phyloP scores from a whole-genome alignment of 441 rosid genomes.

The Croton laevigatus region DNA sequence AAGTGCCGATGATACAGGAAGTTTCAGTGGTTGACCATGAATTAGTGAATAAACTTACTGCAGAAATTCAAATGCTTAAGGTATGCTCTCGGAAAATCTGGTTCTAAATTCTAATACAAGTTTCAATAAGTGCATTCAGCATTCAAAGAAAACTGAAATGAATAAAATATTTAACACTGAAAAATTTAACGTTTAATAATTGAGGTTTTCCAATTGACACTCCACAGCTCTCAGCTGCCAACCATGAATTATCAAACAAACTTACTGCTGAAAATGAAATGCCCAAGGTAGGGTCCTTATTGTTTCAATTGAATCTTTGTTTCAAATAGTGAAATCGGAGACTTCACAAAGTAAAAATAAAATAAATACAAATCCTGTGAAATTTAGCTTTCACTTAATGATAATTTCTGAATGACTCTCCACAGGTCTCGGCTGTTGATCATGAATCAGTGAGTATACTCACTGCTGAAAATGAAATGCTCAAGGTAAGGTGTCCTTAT shows the following conservation, averaged over 20 bases:
- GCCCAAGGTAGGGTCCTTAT: conserved; percentile 54
- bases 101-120: conserved; percentile 10
- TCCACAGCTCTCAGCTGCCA: conserved; percentile 39
- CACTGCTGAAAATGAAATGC: conserved; percentile 73
- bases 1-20: conserved; percentile 26
- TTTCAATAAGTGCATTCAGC: neutral
- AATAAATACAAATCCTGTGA: neutral
- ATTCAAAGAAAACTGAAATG: neutral
- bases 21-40: conserved; percentile 52
- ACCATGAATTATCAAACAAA: conserved; percentile 49
- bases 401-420: neutral
- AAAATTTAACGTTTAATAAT: neutral
- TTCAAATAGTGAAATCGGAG: too few relatives aligned
- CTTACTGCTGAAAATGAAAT: conserved; percentile 76
- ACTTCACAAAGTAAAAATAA: too few relatives aligned
- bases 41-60: conserved; percentile 50
- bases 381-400: neutral
- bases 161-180: neutral
- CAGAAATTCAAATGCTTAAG: conserved; percentile 85
- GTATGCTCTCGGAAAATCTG: conserved; percentile 33
- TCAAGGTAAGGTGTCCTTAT: conserved; percentile 50
- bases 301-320: neutral
- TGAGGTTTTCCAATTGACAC: neutral
- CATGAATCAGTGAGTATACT: conserved; percentile 53
- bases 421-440: conserved; percentile 44